Percentiles rank a stretch among this genome's conserved stretches.
These are phyloP conservation scores for Ascoidea rubescens DNA, from an alignment of 805 yeast genomes.

Conservation along the genomic window DNA sequence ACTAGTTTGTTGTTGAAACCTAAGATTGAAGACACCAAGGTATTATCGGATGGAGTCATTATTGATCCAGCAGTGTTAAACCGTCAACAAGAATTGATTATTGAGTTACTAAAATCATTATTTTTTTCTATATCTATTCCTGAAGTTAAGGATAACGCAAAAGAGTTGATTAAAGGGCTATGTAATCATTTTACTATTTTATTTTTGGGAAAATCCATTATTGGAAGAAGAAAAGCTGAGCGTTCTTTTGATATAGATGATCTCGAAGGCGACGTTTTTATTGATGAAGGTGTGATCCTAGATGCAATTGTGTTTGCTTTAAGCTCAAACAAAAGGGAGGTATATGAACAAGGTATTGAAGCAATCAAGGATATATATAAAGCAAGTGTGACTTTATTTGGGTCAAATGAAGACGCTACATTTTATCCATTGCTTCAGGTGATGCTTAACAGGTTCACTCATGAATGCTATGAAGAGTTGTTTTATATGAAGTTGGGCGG, in stretches of 20 bases:
- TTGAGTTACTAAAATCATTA: conserved; percentile 51
- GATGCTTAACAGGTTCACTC: conserved; percentile 72
- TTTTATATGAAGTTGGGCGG: conserved; percentile 85
- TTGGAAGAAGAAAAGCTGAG: conserved; percentile 52
- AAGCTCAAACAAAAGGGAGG: conserved; percentile 59
- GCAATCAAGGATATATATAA: conserved; percentile 50
- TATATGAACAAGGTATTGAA: conserved; percentile 55
- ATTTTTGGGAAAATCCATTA: conserved; percentile 60
- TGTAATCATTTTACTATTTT: conserved; percentile 70
- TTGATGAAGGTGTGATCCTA: conserved; percentile 57
- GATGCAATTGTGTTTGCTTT: conserved; percentile 70
- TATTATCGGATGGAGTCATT: conserved; percentile 27
- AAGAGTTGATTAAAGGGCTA: conserved; percentile 42
- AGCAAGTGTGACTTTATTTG: conserved; percentile 55
- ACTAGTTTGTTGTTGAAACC: conserved; percentile 28
- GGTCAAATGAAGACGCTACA: conserved; percentile 47
- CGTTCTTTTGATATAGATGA: conserved; percentile 64
- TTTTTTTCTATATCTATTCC: conserved; percentile 68
- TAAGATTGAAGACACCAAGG: conserved; percentile 19
- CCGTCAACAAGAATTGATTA: conserved; percentile 51
- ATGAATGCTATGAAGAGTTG: conserved; percentile 81
- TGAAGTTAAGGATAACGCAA: conserved; percentile 59
- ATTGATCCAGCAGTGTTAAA: conserved; percentile 35
- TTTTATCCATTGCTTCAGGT: conserved; percentile 65
- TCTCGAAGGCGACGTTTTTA: conserved; percentile 59